phyloP scores from a whole-genome alignment of 106 monocot species.

The Alisma plantagoaquatica region DNA sequence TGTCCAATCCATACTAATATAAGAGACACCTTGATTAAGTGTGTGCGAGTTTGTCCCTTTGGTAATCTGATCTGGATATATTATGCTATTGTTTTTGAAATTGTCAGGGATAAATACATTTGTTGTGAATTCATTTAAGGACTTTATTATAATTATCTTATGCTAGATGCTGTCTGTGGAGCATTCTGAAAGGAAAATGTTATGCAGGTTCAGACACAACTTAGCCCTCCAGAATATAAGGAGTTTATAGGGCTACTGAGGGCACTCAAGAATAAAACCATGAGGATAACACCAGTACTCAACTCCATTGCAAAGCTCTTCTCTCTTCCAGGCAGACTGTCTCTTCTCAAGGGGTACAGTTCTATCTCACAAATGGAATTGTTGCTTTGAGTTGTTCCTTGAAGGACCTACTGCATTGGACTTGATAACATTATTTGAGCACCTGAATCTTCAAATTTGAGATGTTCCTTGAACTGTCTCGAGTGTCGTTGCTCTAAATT shows the following conservation, averaged over 20 bases:
- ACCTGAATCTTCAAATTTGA: too few relatives aligned
- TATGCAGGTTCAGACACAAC: slow-evolving; percentile 79
- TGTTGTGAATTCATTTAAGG: too few relatives aligned
- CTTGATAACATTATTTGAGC: not conserved
- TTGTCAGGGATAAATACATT: too few relatives aligned
- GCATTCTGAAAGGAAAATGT: too few relatives aligned
- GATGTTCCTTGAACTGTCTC: not conserved
- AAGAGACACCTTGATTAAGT: too few relatives aligned
- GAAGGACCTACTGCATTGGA: not conserved
- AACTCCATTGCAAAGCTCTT: slow-evolving; percentile 78
- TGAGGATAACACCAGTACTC: slow-evolving; percentile 51
- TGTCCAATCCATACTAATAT: too few relatives aligned
- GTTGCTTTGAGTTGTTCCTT: not conserved
- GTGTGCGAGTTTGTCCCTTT: too few relatives aligned
- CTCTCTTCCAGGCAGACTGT: slow-evolving; percentile 52
- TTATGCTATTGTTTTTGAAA: too few relatives aligned
- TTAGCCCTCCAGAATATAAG: slow-evolving; percentile 62
- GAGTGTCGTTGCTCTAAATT: not conserved
- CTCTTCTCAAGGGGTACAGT: slow-evolving; percentile 72
- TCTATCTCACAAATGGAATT: not conserved
- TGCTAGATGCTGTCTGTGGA: too few relatives aligned
- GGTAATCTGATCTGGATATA: too few relatives aligned
- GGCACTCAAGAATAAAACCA: slow-evolving; percentile 74
- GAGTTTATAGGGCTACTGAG: slow-evolving; percentile 89
- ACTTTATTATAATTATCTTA: too few relatives aligned